These are phyloP conservation scores for Cruciata laevipes DNA, from an alignment of 257 asterid species.

Conservation along the genomic window DNA sequence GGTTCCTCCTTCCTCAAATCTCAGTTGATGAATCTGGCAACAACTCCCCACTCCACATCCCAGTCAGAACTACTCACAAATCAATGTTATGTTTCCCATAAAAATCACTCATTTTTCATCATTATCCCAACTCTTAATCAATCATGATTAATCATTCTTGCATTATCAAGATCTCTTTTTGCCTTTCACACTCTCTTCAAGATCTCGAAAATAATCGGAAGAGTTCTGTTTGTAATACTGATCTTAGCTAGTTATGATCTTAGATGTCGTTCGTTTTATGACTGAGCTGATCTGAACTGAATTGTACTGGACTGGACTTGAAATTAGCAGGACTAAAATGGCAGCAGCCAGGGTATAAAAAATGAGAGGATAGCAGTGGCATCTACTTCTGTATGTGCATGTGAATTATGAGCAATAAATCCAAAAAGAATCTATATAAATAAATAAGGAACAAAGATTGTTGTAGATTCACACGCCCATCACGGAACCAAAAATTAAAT, in stretches of 20 bases:
- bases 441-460: slow-evolving; percentile 21
- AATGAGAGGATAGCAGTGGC: slow-evolving; percentile 9
- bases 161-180: background rate
- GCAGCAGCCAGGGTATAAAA: background rate
- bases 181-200: background rate
- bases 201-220: background rate
- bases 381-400: slow-evolving; percentile 33
- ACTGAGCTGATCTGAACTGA: too few relatives aligned
- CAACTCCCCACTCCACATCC: background rate
- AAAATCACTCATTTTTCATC: slow-evolving; percentile 3
- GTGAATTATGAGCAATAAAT: slow-evolving; percentile 18
- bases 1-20: slow-evolving; percentile 15
- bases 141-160: background rate
- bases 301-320: too few relatives aligned
- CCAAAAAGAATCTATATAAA: slow-evolving; percentile 6
- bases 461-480: slow-evolving; percentile 29
- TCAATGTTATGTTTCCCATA: slow-evolving; percentile 9
- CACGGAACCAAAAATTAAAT: slow-evolving; percentile 27
- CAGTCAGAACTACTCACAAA: slow-evolving; percentile 20
- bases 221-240: too few relatives aligned
- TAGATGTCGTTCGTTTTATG: too few relatives aligned
- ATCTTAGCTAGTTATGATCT: too few relatives aligned
- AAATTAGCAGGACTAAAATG: background rate
- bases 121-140: background rate
- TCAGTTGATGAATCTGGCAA: slow-evolving; percentile 7